These are phyloP conservation scores for Licmophora abbreviata DNA, from an alignment of 108 stramenopile genomes.

Conservation along the genomic window DNA sequence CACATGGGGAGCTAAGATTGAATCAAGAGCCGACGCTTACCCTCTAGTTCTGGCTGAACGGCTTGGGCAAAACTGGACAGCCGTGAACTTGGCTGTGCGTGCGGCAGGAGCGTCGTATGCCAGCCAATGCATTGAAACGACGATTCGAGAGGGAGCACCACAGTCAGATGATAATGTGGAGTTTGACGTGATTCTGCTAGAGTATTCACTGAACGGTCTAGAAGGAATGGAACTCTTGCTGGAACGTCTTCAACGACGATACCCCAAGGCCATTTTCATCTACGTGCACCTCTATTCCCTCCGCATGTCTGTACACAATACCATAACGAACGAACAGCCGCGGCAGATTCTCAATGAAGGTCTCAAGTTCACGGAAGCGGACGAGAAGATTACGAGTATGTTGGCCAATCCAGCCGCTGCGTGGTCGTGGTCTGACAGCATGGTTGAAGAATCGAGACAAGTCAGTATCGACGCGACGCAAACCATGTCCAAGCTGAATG, in stretches of 20 bases:
- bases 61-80: not conserved
- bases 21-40: not conserved
- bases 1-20: constrained; percentile 8
- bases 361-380: constrained; percentile 1
- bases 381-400: not conserved
- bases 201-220: constrained; percentile 10
- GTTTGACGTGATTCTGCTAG: constrained; percentile 13
- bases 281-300: constrained; percentile 9
- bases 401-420: not conserved
- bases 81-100: constrained; percentile 7
- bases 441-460: not conserved
- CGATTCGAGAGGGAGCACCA: constrained; percentile 6
- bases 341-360: not conserved
- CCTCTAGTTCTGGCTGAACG: not conserved
- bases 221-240: not conserved
- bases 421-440: not conserved
- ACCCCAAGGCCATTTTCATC: constrained; percentile 8
- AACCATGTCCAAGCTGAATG: not conserved
- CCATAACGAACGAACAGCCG: not conserved
- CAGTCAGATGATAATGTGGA: constrained; percentile 1
- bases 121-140: constrained; percentile 5
- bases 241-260: constrained; percentile 4
- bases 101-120: constrained; percentile 10
- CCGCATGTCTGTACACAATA: constrained; percentile 2
- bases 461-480: not conserved